Conservation (phyloP, 805 yeast species). For the Candida morakotiae region DNA sequence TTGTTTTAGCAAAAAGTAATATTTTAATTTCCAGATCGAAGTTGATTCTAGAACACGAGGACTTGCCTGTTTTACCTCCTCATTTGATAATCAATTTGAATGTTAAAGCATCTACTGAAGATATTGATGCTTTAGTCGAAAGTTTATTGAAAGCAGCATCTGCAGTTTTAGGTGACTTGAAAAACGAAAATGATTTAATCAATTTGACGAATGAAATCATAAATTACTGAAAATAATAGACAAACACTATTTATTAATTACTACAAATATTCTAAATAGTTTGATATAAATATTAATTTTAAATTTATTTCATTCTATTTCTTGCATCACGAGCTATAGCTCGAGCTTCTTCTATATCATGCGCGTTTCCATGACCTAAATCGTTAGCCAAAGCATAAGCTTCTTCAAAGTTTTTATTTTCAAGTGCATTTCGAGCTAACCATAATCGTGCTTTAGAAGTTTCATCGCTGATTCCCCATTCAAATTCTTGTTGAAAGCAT, state of each 20-base stretch:
- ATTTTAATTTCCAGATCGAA: slow-evolving; percentile 64
- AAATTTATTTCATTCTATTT: slow-evolving; percentile 36
- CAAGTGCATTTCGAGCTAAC: slow-evolving; percentile 71
- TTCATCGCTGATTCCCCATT: slow-evolving; percentile 68
- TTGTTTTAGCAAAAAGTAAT: slow-evolving; percentile 44
- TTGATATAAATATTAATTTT: background rate
- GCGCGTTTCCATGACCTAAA: slow-evolving; percentile 65
- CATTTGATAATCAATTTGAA: slow-evolving; percentile 31
- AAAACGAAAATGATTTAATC: slow-evolving; percentile 20
- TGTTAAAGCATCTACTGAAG: slow-evolving; percentile 22
- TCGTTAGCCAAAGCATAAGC: slow-evolving; percentile 75
- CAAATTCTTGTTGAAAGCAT: slow-evolving; percentile 60
- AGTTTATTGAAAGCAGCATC: slow-evolving; percentile 19
- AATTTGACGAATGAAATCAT: slow-evolving; percentile 23
- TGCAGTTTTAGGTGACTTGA: slow-evolving; percentile 20
- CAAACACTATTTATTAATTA: background rate
- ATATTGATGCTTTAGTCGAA: slow-evolving; percentile 20
- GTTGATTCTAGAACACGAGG: slow-evolving; percentile 66
- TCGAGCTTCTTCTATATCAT: slow-evolving; percentile 86
- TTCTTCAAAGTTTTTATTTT: slow-evolving; percentile 51
- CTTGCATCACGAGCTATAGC: slow-evolving; percentile 77
- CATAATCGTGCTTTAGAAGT: slow-evolving; percentile 79
- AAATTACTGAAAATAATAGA: slow-evolving; percentile 12
- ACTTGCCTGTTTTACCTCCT: slow-evolving; percentile 50
- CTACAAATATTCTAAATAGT: background rate